Percentiles rank a stretch among this genome's conserved stretches.
phyloP scores from a whole-genome alignment of 2,329 filamentous ascomycete genomes.

The Fusarium sulawesiense region DNA sequence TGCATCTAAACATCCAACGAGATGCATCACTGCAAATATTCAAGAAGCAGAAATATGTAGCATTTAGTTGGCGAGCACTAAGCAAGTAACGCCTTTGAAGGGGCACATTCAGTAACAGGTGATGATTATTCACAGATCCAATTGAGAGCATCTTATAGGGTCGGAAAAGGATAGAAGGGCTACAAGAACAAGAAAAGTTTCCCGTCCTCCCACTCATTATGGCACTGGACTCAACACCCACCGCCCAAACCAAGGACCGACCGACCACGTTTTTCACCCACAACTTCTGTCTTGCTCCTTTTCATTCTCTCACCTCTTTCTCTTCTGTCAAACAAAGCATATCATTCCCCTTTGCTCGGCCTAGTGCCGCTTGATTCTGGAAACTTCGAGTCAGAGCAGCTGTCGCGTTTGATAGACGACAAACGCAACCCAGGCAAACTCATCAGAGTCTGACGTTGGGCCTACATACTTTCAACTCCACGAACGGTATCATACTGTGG shows the following conservation, averaged over 20 bases:
- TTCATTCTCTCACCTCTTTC: constrained; percentile 28
- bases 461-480: neutral
- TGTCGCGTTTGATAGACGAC: constrained; percentile 2
- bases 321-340: constrained; percentile 15
- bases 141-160: constrained; percentile 6
- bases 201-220: constrained; percentile 26
- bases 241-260: constrained; percentile 37
- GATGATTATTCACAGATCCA: neutral
- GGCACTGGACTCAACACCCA: constrained; percentile 21
- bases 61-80: neutral
- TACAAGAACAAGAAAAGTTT: constrained; percentile 28
- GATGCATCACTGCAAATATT: constrained; percentile 19
- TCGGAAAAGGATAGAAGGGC: constrained; percentile 13
- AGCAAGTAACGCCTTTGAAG: neutral
- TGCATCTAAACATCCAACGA: constrained; percentile 29
- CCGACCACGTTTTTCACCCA: constrained; percentile 41
- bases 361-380: constrained; percentile 10
- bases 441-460: constrained; percentile 14
- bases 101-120: neutral
- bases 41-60: constrained; percentile 1
- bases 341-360: constrained; percentile 21
- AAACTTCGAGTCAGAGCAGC: constrained; percentile 1
- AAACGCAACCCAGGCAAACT: neutral
- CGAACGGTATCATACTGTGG: constrained; percentile 20
- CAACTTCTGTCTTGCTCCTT: constrained; percentile 36